Percentiles rank a stretch among this genome's conserved stretches.
phyloP scores from a whole-genome alignment of 345 rosid genomes.

The Toxicodendron radicans region DNA sequence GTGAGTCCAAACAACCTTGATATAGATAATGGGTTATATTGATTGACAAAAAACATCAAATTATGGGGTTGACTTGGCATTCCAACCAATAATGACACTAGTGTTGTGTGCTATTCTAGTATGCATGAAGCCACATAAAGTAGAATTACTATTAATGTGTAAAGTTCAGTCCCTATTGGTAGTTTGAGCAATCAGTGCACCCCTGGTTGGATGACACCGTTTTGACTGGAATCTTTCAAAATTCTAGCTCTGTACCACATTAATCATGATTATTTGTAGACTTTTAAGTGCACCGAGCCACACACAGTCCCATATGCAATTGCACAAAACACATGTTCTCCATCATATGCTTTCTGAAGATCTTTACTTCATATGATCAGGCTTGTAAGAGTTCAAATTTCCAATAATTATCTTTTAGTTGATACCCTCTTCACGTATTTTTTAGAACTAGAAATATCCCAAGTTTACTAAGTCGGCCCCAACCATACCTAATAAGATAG shows the following conservation, averaged over 20 bases:
- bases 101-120: neutral
- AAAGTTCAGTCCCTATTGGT: neutral
- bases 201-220: neutral
- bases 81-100: neutral
- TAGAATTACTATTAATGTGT: neutral
- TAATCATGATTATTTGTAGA: neutral
- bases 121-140: neutral
- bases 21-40: neutral
- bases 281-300: neutral
- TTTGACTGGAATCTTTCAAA: neutral
- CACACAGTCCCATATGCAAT: neutral
- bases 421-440: neutral
- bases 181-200: neutral
- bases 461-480: neutral
- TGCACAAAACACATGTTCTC: neutral
- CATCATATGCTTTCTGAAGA: neutral
- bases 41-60: slow-evolving; percentile 2
- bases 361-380: neutral
- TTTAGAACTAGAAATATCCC: slow-evolving; percentile 2
- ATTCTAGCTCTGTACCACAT: neutral
- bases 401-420: neutral
- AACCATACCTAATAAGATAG: neutral
- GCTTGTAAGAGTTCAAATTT: neutral
- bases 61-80: neutral
- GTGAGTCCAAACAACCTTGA: neutral